Percentiles rank a stretch among this genome's conserved stretches.
Evolutionary conservation across 2,329 filamentous ascomycete genomes (phyloP).

Genomic region (Phoma sp.): DNA sequence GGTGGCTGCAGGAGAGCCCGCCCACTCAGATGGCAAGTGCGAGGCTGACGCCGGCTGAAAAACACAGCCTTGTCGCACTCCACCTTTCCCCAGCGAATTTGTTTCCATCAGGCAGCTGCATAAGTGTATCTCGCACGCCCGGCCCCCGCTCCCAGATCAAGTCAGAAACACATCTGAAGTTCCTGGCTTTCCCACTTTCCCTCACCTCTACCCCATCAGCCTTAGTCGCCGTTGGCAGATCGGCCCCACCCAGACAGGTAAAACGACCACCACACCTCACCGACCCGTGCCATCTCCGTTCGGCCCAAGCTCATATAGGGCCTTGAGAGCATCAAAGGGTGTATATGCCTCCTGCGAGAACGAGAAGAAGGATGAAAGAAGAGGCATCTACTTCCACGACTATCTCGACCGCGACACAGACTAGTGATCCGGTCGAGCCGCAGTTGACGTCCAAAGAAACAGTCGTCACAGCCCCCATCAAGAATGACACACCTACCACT

Average conservation of each 20-base stretch:
- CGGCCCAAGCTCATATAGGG: conserved; percentile 20
- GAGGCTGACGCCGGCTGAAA: conserved; percentile 45
- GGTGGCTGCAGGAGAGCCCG: conserved; percentile 43
- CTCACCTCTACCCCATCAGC: conserved; percentile 25
- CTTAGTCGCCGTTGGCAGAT: conserved; percentile 37
- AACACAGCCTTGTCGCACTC: conserved; percentile 47
- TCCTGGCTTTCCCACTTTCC: conserved; percentile 28
- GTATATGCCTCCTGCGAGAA: conserved; percentile 45
- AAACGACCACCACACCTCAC: conserved; percentile 24
- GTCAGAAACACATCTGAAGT: conserved; percentile 30
- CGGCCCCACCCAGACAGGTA: conserved; percentile 40
- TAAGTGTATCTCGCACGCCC: conserved; percentile 39
- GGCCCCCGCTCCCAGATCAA: conserved; percentile 38
- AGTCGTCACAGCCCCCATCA: conserved; percentile 35
- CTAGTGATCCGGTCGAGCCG: conserved; percentile 33
- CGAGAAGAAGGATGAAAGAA: conserved; percentile 45
- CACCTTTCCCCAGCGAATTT: conserved; percentile 37
- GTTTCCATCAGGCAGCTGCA: conserved; percentile 43
- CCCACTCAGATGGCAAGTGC: conserved; percentile 47
- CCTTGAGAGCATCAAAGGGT: conserved; percentile 13
- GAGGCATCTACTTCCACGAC: conserved; percentile 19
- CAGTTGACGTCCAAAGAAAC: conserved; percentile 36
- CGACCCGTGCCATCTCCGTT: conserved; percentile 16
- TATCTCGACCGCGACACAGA: conserved; percentile 30
- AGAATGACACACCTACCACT: conserved; percentile 36